A percentile compares a stretch with the other conserved stretches of the same genome.
phyloP scores from a whole-genome alignment of 495 filamentous ascomycete species.

The Aspergillus cristatus region DNA sequence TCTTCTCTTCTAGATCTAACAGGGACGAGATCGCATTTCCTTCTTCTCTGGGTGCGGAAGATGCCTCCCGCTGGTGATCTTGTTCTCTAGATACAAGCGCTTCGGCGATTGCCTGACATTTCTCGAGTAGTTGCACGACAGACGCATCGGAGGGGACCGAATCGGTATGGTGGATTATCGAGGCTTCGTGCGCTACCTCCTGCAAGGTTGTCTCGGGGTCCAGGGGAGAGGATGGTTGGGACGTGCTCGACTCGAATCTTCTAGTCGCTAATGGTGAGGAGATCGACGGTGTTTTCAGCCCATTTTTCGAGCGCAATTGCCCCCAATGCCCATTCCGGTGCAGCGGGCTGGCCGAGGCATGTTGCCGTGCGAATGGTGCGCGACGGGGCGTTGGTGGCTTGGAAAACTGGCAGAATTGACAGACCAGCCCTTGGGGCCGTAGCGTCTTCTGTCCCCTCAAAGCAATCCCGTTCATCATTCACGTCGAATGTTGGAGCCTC shows the following conservation, averaged over 20 bases:
- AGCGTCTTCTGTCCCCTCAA: conserved; percentile 18
- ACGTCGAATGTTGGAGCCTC: neutral
- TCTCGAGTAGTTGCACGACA: conserved; percentile 31
- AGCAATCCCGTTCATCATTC: conserved; percentile 27
- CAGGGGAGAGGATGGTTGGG: conserved; percentile 5
- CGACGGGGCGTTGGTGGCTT: conserved; percentile 11
- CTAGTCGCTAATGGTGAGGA: neutral
- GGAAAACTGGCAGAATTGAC: conserved; percentile 32
- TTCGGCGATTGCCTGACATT: conserved; percentile 36
- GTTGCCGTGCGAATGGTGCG: conserved; percentile 15
- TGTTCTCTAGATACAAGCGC: conserved; percentile 22
- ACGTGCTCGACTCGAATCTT: conserved; percentile 9
- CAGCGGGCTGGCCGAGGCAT: conserved; percentile 3
- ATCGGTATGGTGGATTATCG: conserved; percentile 21
- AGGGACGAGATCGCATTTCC: conserved; percentile 40
- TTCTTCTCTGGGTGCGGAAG: conserved; percentile 10
- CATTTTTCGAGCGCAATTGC: conserved; percentile 11
- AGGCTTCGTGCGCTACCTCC: conserved; percentile 19
- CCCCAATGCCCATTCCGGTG: conserved; percentile 7
- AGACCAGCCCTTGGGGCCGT: conserved; percentile 19
- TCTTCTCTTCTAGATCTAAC: conserved; percentile 43
- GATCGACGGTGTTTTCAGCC: conserved; percentile 1
- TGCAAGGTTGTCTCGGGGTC: conserved; percentile 12
- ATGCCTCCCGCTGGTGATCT: conserved; percentile 9
- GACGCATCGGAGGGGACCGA: conserved; percentile 29